Conservation (phyloP, 2,329 filamentous ascomycete species). For the Sporothrix pallida region DNA sequence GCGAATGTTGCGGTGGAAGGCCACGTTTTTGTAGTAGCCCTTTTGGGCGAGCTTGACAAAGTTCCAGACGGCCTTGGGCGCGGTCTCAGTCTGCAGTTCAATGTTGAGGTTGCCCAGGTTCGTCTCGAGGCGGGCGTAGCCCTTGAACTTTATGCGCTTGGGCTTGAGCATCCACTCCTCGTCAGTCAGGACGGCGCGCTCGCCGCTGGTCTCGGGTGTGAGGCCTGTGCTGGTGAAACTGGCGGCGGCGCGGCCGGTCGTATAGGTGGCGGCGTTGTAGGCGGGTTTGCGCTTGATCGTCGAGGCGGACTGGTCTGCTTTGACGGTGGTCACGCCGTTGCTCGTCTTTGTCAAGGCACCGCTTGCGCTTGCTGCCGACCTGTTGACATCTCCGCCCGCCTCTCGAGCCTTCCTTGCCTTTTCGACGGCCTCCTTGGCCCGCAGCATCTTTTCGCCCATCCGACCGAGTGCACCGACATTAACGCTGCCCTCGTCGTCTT, state of each 20-base stretch:
- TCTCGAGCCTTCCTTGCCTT: conserved; percentile 80
- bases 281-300: conserved; percentile 51
- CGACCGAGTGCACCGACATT: conserved; percentile 82
- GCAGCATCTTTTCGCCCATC: conserved; percentile 79
- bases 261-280: conserved; percentile 88
- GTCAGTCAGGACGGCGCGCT: conserved; percentile 83
- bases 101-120: conserved; percentile 84
- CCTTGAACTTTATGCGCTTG: conserved; percentile 84
- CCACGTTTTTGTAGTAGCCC: conserved; percentile 84
- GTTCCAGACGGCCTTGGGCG: conserved; percentile 95
- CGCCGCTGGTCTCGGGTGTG: conserved; percentile 87
- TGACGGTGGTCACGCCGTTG: conserved; percentile 53
- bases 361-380: conserved; percentile 42
- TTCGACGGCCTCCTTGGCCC: conserved; percentile 92
- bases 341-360: conserved; percentile 42
- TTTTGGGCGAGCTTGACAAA: conserved; percentile 87
- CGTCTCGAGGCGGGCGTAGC: conserved; percentile 89
- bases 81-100: conserved; percentile 88
- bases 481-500: conserved; percentile 70
- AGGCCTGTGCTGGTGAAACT: conserved; percentile 95
- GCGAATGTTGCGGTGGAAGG: conserved; percentile 91
- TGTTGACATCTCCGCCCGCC: conserved; percentile 63
- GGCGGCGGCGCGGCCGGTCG: conserved; percentile 87
- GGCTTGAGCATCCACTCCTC: conserved; percentile 98
- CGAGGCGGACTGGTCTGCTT: conserved; percentile 41